Conservation (phyloP, 352 stramenopile species). For the Phytophthora idaei region DNA sequence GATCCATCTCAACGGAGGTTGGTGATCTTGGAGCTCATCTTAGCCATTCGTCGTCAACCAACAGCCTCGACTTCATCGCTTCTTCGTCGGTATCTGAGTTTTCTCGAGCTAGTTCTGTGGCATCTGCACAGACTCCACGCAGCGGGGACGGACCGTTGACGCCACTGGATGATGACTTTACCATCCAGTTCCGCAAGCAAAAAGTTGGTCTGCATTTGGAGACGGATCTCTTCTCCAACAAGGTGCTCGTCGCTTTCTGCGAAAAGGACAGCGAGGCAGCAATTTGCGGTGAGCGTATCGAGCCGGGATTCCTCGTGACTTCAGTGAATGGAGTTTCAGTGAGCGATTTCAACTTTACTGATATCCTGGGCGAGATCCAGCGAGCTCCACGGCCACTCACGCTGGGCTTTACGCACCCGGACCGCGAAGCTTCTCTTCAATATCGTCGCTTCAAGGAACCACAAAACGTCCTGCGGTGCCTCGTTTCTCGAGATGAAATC, state of each 20-base stretch:
- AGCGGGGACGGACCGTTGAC: constrained; percentile 10
- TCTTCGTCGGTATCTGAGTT: constrained; percentile 13
- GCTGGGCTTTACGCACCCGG: constrained; percentile 60
- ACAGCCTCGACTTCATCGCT: constrained; percentile 17
- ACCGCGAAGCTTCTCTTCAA: constrained; percentile 32
- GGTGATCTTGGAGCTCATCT: constrained; percentile 7
- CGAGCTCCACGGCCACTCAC: constrained; percentile 49
- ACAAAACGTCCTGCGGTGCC: constrained; percentile 55
- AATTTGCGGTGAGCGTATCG: constrained; percentile 42
- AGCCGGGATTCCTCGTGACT: constrained; percentile 60
- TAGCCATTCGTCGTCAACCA: constrained; percentile 17
- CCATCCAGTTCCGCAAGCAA: constrained; percentile 60
- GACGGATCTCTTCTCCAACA: constrained; percentile 62
- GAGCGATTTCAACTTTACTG: constrained; percentile 43
- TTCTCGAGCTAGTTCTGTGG: constrained; percentile 19
- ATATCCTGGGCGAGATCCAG: constrained; percentile 62
- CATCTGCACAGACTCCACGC: constrained; percentile 8
- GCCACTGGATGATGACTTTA: constrained; percentile 53
- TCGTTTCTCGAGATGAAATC: constrained; percentile 52
- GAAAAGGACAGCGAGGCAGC: constrained; percentile 70
- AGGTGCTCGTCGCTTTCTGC: constrained; percentile 63
- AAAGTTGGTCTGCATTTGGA: constrained; percentile 76
- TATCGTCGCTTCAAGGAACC: constrained; percentile 54
- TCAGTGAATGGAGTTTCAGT: constrained; percentile 67
- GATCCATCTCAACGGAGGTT: constrained; percentile 24